Percentiles rank a stretch among this genome's conserved stretches.
Evolutionary conservation across 177 flowering plant genomes (phyloP).

Genomic region (Telopea speciosissima): DNA sequence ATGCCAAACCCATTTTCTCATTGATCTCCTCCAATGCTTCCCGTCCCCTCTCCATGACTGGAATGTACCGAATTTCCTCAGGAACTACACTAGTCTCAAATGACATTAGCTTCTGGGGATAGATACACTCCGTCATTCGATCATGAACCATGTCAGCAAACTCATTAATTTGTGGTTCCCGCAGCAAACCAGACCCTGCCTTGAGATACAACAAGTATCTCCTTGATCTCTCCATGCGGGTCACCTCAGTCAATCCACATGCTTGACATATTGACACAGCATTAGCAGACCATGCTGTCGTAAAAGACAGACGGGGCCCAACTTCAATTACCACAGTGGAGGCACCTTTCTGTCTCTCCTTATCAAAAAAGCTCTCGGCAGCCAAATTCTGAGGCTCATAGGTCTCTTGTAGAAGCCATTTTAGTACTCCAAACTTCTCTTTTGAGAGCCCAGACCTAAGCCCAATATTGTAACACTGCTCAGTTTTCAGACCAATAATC

Average conservation of each 20-base stretch:
- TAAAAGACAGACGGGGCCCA: slow-evolving; percentile 83
- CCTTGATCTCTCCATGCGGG: slow-evolving; percentile 76
- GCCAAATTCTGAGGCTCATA: slow-evolving; percentile 78
- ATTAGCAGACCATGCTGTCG: slow-evolving; percentile 95
- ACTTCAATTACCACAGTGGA: slow-evolving; percentile 59
- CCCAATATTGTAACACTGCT: slow-evolving; percentile 82
- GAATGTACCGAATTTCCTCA: slow-evolving; percentile 59
- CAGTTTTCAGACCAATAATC: slow-evolving; percentile 67
- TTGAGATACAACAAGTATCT: slow-evolving; percentile 55
- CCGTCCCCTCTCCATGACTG: slow-evolving; percentile 75
- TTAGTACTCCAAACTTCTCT: slow-evolving; percentile 54
- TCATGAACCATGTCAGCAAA: slow-evolving; percentile 83
- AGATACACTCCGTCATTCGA: slow-evolving; percentile 86
- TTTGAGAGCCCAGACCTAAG: slow-evolving; percentile 37
- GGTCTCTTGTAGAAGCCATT: slow-evolving; percentile 70
- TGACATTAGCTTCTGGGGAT: slow-evolving; percentile 49
- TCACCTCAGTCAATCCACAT: slow-evolving; percentile 68
- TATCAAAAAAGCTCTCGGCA: slow-evolving; percentile 55
- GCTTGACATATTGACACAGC: slow-evolving; percentile 84
- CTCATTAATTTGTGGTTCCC: slow-evolving; percentile 45
- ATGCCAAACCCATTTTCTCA: slow-evolving; percentile 79
- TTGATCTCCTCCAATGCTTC: slow-evolving; percentile 84
- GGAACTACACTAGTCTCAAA: slow-evolving; percentile 59
- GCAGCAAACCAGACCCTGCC: slow-evolving; percentile 29
- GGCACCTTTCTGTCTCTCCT: slow-evolving; percentile 29